Conservation (phyloP, 768 basidiomycete genomes). For the Lactarius psammicola region DNA sequence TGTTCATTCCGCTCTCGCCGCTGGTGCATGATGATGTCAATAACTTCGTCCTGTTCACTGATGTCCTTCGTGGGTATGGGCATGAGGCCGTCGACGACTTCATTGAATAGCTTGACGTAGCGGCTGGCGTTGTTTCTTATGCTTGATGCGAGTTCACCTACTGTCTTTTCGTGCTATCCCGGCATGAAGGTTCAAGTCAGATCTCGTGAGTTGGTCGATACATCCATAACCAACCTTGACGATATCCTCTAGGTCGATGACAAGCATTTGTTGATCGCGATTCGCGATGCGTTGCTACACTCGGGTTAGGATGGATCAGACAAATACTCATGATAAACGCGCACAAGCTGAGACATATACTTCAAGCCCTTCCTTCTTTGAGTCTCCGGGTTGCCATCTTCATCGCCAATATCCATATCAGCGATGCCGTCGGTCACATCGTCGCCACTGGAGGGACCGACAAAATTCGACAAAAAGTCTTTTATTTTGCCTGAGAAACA, state of each 20-base stretch:
- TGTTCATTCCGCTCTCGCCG: slow-evolving; percentile 85
- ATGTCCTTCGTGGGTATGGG: slow-evolving; percentile 88
- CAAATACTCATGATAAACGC: slow-evolving; percentile 32
- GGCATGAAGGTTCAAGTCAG: slow-evolving; percentile 6
- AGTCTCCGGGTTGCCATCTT: slow-evolving; percentile 37
- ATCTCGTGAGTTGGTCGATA: too few species aligned
- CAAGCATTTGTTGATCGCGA: slow-evolving; percentile 85
- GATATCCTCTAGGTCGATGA: slow-evolving; percentile 88
- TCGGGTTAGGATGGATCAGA: slow-evolving; percentile 19
- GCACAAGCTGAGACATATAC: slow-evolving; percentile 83
- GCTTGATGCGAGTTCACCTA: slow-evolving; percentile 71
- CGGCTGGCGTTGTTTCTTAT: slow-evolving; percentile 86
- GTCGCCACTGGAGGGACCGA: slow-evolving; percentile 58
- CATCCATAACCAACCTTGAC: slow-evolving; percentile 50
- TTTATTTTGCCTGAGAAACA: slow-evolving; percentile 56
- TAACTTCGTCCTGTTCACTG: slow-evolving; percentile 87
- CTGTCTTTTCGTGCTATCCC: slow-evolving; percentile 62
- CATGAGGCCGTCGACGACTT: slow-evolving; percentile 84
- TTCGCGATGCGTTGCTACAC: slow-evolving; percentile 88
- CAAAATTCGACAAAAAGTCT: slow-evolving; percentile 69
- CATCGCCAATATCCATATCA: slow-evolving; percentile 64
- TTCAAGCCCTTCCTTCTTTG: slow-evolving; percentile 51
- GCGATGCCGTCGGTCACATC: slow-evolving; percentile 68
- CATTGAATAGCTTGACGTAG: slow-evolving; percentile 85
- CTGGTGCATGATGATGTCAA: slow-evolving; percentile 95